Conservation (phyloP, 1,139 yeast species). For the Fermentozyma sake region DNA sequence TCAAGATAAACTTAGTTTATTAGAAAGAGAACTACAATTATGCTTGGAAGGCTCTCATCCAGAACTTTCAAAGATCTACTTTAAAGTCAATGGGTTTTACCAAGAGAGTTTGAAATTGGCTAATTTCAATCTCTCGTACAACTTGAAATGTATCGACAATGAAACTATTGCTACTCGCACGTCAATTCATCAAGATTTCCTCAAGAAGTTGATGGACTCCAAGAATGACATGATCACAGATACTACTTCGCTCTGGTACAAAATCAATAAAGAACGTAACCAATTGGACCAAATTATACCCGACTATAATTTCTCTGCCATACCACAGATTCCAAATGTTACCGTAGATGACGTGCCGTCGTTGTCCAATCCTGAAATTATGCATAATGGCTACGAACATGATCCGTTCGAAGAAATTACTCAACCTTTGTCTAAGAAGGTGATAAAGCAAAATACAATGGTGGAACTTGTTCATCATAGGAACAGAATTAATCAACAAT, state of each 20-base stretch:
- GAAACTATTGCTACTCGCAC: slow-evolving; percentile 81
- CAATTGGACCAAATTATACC: slow-evolving; percentile 70
- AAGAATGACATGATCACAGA: slow-evolving; percentile 62
- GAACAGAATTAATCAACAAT: slow-evolving; percentile 50
- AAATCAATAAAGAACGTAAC: slow-evolving; percentile 83
- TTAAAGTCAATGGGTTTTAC: slow-evolving; percentile 65
- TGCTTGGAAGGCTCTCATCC: slow-evolving; percentile 92
- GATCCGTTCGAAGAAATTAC: slow-evolving; percentile 5
- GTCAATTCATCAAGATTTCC: slow-evolving; percentile 79
- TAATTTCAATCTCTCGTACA: slow-evolving; percentile 65
- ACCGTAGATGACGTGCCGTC: slow-evolving; percentile 15
- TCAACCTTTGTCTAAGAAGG: slow-evolving; percentile 29
- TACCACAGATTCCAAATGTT: slow-evolving; percentile 26
- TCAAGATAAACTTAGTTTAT: slow-evolving; percentile 67
- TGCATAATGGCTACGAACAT: slow-evolving; percentile 1
- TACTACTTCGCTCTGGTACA: slow-evolving; percentile 89
- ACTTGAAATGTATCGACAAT: slow-evolving; percentile 67
- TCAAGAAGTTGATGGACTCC: slow-evolving; percentile 63
- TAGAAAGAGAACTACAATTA: slow-evolving; percentile 79
- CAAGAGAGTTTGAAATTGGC: slow-evolving; percentile 68
- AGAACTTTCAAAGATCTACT: slow-evolving; percentile 61
- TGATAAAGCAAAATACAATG: slow-evolving; percentile 34
- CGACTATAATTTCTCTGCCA: slow-evolving; percentile 35
- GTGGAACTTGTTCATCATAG: slow-evolving; percentile 50
- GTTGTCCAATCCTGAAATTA: slow-evolving; percentile 1